Evolutionary conservation across 306 rosid genomes (phyloP), one percentile per base, ranked within the genome.

Genomic region (Lagenaria siceraria): DNA sequence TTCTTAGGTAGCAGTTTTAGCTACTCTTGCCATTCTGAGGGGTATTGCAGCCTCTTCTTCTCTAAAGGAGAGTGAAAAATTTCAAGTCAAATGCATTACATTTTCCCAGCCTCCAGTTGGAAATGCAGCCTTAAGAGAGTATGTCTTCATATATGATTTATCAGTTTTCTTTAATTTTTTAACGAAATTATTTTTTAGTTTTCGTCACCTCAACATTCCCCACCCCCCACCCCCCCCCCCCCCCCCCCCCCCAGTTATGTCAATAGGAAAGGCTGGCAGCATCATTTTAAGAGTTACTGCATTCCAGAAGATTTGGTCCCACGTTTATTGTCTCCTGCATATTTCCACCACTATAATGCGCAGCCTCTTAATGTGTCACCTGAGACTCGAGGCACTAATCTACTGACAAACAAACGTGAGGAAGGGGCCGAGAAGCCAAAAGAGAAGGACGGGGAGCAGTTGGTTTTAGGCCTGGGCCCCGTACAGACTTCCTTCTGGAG

Each of bases 71-170:
- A 89, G 82, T 71, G 97, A 84, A 83, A 84, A 82, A 35, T 88
- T 95, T 79, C 73, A 87, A 53, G 85, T 95, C 56, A 95, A 89
- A 85, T 95, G 99, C 74, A 88, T 95, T 61, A 95, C 99, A 65
- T 95, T 95, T 85, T 95, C 99, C 60, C 99, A 95, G 86, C 99
- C 97, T 19, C 93, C 99, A 24, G 99, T 95, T 79, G 99, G 99
- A 74, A 95, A 95, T 89, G 96, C 97, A 83, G 97, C 99, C 85
- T 83, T 95, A 79, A 95, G 90, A 89, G 97, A 95, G 99, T 95
- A 89, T 29, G 96, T 35, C 54, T 56, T 76, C 69, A 56, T 52
- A 35, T 71, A 76, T 64, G 38, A 49, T 82, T 81, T 6, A 46
- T 49, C 24, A 60, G 38, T 78, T 78, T 14, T n/a, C 79, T 48